These are phyloP conservation scores for Peronospora belbahrii DNA, from an alignment of 352 stramenopile genomes.

Conservation along the genomic window DNA sequence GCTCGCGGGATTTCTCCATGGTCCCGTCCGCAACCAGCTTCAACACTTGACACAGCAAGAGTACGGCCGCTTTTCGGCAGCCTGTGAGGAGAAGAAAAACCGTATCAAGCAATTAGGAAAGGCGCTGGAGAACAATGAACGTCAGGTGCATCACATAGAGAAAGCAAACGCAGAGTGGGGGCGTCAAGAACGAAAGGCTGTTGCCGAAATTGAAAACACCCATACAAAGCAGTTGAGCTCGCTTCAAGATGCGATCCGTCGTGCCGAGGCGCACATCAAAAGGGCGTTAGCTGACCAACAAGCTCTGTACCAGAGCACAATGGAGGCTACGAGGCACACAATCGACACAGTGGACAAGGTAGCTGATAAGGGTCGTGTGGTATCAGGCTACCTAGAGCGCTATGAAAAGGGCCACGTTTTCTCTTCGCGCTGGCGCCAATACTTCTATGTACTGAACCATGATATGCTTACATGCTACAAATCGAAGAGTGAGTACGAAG, in stretches of 20 bases:
- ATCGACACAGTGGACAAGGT: conserved; percentile 75
- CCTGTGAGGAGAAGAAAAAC: conserved; percentile 39
- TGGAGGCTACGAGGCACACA: conserved; percentile 65
- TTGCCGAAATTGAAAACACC: conserved; percentile 39
- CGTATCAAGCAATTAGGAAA: conserved; percentile 47
- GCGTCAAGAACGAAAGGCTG: conserved; percentile 37
- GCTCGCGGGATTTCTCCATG: conserved; percentile 53
- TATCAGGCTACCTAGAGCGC: conserved; percentile 62
- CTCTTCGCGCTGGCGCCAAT: conserved; percentile 69
- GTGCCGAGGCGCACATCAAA: conserved; percentile 38
- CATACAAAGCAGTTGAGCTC: conserved; percentile 34
- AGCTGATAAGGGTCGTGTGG: conserved; percentile 50
- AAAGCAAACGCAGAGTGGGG: conserved; percentile 41
- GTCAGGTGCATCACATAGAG: conserved; percentile 38
- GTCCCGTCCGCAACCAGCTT: conserved; percentile 41
- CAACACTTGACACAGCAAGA: conserved; percentile 40
- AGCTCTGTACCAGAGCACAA: conserved; percentile 63
- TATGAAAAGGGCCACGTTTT: conserved; percentile 72
- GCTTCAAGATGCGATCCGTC: conserved; percentile 33
- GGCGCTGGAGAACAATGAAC: conserved; percentile 37
- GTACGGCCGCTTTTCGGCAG: conserved; percentile 51
- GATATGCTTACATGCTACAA: conserved; percentile 61
- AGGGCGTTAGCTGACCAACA: conserved; percentile 48
- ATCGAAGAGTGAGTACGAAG: conserved; percentile 66
- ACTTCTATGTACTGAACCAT: conserved; percentile 68